Evolutionary conservation across 192 early-diverging fungal species (phyloP).

Genomic region (Backusella luteola): DNA sequence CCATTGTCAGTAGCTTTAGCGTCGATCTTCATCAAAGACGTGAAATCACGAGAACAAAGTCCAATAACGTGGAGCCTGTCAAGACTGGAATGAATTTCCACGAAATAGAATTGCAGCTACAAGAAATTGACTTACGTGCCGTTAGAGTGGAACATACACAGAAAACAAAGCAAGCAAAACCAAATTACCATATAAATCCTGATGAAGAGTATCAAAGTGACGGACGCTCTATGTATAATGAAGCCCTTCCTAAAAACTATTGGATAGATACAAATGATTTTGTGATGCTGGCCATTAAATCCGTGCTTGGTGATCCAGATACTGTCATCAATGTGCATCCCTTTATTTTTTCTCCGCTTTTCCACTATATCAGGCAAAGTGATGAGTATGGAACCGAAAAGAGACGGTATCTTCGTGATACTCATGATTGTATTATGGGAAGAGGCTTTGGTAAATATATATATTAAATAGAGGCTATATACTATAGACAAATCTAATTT

Average conservation of each 20-base stretch:
- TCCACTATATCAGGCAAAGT: not conserved
- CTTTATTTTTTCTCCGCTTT: conserved; percentile 19
- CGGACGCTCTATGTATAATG: not conserved
- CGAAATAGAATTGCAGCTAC: conserved; percentile 35
- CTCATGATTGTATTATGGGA: conserved; percentile 13
- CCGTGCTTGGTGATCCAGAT: not conserved
- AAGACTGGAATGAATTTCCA: conserved; percentile 31
- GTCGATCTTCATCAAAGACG: conserved; percentile 36
- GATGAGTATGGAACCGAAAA: not conserved
- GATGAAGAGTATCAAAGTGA: not conserved
- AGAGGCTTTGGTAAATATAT: not conserved
- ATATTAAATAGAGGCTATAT: no score
- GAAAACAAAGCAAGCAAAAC: not conserved
- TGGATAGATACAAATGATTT: conserved; percentile 25
- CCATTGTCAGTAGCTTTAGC: conserved; percentile 23
- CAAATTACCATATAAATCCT: not conserved
- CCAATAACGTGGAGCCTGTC: conserved; percentile 14
- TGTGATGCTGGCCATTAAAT: not conserved
- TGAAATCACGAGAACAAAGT: conserved; percentile 4
- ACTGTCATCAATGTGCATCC: not conserved
- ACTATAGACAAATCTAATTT: not conserved
- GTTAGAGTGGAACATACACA: conserved; percentile 8
- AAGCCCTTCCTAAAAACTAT: not conserved
- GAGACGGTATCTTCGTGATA: conserved; percentile 2
- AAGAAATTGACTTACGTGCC: conserved; percentile 34